Evolutionary conservation across 345 rosid species (phyloP).

Genomic region (Eucalyptus curtisii): DNA sequence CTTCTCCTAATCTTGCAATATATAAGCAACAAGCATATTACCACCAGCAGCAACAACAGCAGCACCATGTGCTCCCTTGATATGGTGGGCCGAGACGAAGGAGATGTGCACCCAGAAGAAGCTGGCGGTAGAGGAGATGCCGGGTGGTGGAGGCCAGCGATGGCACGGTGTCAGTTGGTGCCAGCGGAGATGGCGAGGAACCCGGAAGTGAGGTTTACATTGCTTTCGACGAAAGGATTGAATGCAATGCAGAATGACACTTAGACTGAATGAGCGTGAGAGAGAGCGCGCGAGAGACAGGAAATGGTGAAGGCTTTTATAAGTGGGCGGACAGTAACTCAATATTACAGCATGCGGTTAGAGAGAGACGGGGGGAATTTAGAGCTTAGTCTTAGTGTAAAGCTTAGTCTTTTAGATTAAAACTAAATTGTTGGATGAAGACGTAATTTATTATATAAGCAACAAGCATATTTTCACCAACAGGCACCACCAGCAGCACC

Average conservation of each 20-base stretch:
- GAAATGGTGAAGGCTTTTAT: too few relatives aligned
- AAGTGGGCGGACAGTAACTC: too few relatives aligned
- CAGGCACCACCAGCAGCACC: conserved; percentile 8
- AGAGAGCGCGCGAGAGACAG: too few relatives aligned
- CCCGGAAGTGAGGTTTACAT: not conserved
- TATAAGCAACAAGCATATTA: conserved; percentile 5
- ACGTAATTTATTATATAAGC: too few relatives aligned
- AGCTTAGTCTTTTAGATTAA: too few relatives aligned
- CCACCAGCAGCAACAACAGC: conserved; percentile 7
- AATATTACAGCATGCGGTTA: too few relatives aligned
- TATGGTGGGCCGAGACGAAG: conserved; percentile 11
- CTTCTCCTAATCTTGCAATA: too few relatives aligned
- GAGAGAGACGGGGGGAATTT: too few relatives aligned
- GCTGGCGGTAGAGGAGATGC: conserved; percentile 2
- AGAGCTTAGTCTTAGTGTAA: too few relatives aligned
- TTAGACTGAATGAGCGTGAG: too few relatives aligned
- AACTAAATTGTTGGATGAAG: too few relatives aligned
- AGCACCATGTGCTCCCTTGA: conserved; percentile 43
- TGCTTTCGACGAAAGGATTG: not conserved
- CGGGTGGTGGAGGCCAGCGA: not conserved
- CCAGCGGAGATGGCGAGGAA: not conserved
- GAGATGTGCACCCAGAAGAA: not conserved
- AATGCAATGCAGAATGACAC: too few relatives aligned
- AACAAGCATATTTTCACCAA: conserved; percentile 19
- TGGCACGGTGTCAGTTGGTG: not conserved